Percentiles rank a stretch among this genome's conserved stretches.
Conservation (phyloP, 2,329 filamentous ascomycete genomes). For the Sporothrix luriei region DNA sequence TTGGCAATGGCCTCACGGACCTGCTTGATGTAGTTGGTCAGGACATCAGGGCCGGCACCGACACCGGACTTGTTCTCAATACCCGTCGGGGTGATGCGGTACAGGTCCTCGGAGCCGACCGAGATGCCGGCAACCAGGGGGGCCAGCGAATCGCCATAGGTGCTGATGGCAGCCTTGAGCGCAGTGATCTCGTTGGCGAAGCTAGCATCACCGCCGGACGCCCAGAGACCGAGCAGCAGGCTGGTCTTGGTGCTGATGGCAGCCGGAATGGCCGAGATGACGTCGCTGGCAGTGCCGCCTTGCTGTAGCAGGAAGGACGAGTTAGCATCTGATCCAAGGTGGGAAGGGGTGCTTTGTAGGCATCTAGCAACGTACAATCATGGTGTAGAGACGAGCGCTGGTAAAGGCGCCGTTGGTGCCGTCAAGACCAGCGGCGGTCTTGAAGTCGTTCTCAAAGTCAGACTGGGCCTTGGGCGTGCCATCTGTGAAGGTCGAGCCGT, state of each 20-base stretch:
- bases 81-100: constrained; percentile 74
- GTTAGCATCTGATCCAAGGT: background rate
- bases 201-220: constrained; percentile 63
- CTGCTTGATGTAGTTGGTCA: constrained; percentile 71
- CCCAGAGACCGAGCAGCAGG: constrained; percentile 83
- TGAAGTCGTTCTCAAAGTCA: constrained; percentile 73
- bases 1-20: constrained; percentile 65
- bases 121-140: constrained; percentile 77
- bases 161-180: constrained; percentile 66
- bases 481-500: constrained; percentile 64
- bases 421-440: constrained; percentile 62
- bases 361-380: constrained; percentile 53
- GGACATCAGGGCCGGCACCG: constrained; percentile 63
- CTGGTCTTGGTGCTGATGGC: constrained; percentile 78
- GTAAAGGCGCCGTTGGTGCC: constrained; percentile 65
- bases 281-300: constrained; percentile 63
- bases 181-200: constrained; percentile 76
- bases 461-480: constrained; percentile 61
- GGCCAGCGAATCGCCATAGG: constrained; percentile 68
- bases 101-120: constrained; percentile 83
- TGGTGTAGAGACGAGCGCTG: constrained; percentile 72
- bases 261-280: constrained; percentile 75
- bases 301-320: constrained; percentile 46
- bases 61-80: constrained; percentile 61
- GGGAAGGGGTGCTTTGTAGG: background rate